Base-by-base conservation (phyloP, 2,329 filamentous ascomycete species). In the Phaeosphaeriaceae sp. region DNA sequence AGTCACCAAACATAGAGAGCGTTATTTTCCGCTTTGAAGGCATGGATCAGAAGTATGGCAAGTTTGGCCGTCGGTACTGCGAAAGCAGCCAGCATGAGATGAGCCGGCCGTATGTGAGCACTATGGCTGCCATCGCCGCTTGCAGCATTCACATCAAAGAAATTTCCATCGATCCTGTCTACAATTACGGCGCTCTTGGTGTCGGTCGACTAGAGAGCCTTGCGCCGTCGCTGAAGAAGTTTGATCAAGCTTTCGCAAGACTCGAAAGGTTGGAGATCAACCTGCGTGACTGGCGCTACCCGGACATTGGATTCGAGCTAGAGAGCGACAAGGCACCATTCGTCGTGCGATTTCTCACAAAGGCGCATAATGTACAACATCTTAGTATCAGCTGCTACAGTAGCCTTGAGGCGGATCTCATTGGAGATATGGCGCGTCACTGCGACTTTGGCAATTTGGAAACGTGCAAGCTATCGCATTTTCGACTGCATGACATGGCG, bases 241-340 rank as follows among this genome's bases (percentile, higher is more conserved):
- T 71, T 30, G 62, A 66, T 15, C 4, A 17, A 0, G 62, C 61
- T 0, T 71, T 71, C 17, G 52, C 56, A 21, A 56, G 59, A n/a
- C 48, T 73, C 6, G 48, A 61, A 6, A 57, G 21, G 1, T 49
- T 75, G 24, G 49, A 65, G 9, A 54, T 76, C 11, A 65, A 69
- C n/a, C 56, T 75, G 15, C 60, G 73, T 11, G 73, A 75, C 47
- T 71, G 71, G 66, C 62, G 73, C n/a, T 48, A 55, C 17, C 64
- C 60, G 0, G 68, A 73, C 15, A 54, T 58, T 0, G 70, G 72
- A 0, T 74, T 75, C 23, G 64, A 68, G 40, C 61, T 70, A 9
- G 61, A 64, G 11, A 35, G 21, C 2, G 52, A 56, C 1, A 65
- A 62, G 19, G 54, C 63, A 1, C 67, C 73, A 1, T 74, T 76